Percentiles rank a stretch among this genome's conserved stretches.
Conservation (phyloP, 495 filamentous ascomycete genomes). For the Penicillium ochrochloron region DNA sequence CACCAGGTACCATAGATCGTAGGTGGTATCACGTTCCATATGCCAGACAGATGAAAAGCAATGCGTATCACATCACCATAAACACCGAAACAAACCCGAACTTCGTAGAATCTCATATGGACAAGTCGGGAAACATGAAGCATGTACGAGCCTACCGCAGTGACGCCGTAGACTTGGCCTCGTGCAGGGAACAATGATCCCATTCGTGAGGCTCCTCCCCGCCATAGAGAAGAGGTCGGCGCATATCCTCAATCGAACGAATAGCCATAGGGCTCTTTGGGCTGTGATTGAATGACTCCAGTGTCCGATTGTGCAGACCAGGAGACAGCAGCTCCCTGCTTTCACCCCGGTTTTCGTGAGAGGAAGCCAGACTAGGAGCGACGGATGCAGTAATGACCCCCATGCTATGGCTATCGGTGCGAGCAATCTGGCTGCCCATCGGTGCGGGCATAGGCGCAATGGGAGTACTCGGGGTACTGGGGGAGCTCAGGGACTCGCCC, state of each 20-base stretch:
- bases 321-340: not conserved
- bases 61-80: not conserved
- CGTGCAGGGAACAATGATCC: constrained; percentile 14
- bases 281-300: not conserved
- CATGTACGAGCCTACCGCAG: not conserved
- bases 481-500: not conserved
- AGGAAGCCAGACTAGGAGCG: not conserved
- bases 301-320: not conserved
- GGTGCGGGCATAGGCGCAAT: not conserved
- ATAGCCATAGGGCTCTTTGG: not conserved
- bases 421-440: not conserved
- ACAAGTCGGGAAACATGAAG: not conserved
- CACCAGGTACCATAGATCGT: not conserved
- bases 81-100: not conserved
- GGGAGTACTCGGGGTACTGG: not conserved
- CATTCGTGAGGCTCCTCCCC: constrained; percentile 9
- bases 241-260: constrained; percentile 2
- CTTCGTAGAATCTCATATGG: not conserved
- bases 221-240: not conserved
- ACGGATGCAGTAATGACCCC: not conserved
- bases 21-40: not conserved
- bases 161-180: not conserved
- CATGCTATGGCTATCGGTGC: not conserved
- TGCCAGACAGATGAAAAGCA: not conserved
- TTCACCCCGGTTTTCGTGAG: not conserved